Base-by-base conservation (phyloP, 192 early-diverging fungal genomes). In the Coemansia aciculifera region DNA sequence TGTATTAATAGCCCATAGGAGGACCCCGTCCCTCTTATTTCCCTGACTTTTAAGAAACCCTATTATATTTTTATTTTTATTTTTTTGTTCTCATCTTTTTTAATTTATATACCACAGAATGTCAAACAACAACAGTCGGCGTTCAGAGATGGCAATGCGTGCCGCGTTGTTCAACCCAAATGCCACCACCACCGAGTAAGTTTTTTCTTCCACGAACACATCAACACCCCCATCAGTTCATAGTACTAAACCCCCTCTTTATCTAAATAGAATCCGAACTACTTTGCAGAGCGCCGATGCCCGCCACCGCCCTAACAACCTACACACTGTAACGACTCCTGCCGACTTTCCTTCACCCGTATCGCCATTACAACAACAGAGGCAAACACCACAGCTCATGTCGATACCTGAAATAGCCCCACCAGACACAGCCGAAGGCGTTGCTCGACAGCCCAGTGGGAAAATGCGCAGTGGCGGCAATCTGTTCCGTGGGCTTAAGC, bases 111-210 rank as follows among this genome's bases (percentile, higher is more conserved):
- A 12, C 17, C 1, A 24, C 29, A 64, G 19, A 38, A 59, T 64
- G 38, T 48, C 23, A 27, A 32, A 24, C 19, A 37, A 37, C 27
- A 73, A 68, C 59, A 68, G 61, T 64, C 44, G 80, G 9, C 72
- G 64, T 42, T 61, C 75, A 59, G 80, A 83, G 68, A 77, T 77
- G 72, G 75, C 80, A 83, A 77, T 83, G 80, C 72, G 80, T 31
- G 72, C 75, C 17, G 80, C 80, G 8, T 68, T 83, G 43, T 69
- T 83, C 43, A 83, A 71, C 63, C 75, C 68, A 42, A 71, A 65
- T 40, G 69, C 72, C 9, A 77, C 80, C 0, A 46, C 56, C 2
- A 52, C 75, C 74, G 80, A 83, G 42, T 31, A 43, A 34, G 63
- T 23, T 36, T 54, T 54, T 27, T 12, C 13, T 11, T 11, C 9